A percentile compares a stretch with the other conserved stretches of the same genome.
These are phyloP conservation scores for Coprinopsis sp. DNA, from an alignment of 768 basidiomycete species.

Conservation along the genomic window DNA sequence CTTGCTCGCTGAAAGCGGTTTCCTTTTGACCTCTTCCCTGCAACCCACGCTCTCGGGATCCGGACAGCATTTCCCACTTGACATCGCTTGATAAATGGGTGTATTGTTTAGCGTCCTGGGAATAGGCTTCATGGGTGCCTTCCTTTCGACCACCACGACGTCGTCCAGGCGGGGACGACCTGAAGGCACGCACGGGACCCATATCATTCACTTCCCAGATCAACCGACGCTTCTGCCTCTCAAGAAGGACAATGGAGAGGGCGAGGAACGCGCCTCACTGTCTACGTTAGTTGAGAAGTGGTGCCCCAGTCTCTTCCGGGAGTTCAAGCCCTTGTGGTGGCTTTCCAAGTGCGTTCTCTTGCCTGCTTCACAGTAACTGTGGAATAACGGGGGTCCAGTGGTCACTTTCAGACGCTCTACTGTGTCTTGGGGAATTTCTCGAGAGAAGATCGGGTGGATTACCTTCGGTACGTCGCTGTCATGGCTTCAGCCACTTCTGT, in stretches of 20 bases:
- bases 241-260: constrained; percentile 19
- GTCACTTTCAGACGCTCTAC: constrained; percentile 61
- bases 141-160: constrained; percentile 28
- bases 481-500: not conserved
- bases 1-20: no score
- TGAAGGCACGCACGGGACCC: constrained; percentile 10
- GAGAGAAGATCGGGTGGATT: constrained; percentile 48
- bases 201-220: constrained; percentile 34
- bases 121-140: constrained; percentile 31
- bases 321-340: constrained; percentile 47
- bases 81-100: constrained; percentile 7
- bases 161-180: constrained; percentile 5
- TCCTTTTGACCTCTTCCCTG: not conserved
- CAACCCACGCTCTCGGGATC: not conserved
- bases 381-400: constrained; percentile 29
- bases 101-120: constrained; percentile 24
- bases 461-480: constrained; percentile 41
- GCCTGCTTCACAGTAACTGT: not conserved
- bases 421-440: constrained; percentile 59
- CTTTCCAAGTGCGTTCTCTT: constrained; percentile 37
- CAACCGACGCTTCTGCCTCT: constrained; percentile 34
- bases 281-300: constrained; percentile 35
- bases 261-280: constrained; percentile 32
- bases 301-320: constrained; percentile 38
- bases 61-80: no score